Conservation (phyloP, 441 rosid genomes). For the Corymbia citriodora region DNA sequence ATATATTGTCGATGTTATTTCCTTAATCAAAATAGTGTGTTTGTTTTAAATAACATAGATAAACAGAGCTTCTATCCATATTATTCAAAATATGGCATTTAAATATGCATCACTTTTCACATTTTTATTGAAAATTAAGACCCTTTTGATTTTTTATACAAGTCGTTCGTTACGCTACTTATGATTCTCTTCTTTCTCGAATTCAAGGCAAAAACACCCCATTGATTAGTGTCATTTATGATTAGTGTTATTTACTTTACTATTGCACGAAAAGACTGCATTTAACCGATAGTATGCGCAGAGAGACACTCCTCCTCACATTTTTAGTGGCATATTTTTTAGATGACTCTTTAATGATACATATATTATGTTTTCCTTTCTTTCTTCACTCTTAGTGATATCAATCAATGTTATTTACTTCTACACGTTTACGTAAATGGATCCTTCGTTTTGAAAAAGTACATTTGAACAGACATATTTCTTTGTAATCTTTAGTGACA, state of each 20-base stretch:
- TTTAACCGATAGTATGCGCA: neutral
- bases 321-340: neutral
- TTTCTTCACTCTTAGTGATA: too few relatives aligned
- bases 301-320: neutral
- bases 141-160: too few relatives aligned
- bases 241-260: too few relatives aligned
- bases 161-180: neutral
- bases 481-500: neutral
- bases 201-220: neutral
- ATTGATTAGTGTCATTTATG: neutral
- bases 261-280: neutral
- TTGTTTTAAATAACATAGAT: neutral
- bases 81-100: neutral
- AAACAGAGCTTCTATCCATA: neutral
- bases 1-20: too few relatives aligned
- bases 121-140: too few relatives aligned
- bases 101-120: neutral
- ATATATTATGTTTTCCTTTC: accelerated
- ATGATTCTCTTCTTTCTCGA: neutral
- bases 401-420: too few relatives aligned
- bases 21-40: too few relatives aligned
- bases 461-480: neutral
- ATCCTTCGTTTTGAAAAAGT: neutral
- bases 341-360: neutral
- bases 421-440: accelerated